Evolutionary conservation across 2,329 filamentous ascomycete species (phyloP), one percentile per base, ranked within the genome.

Genomic region (Phyllosticta citriasiana): DNA sequence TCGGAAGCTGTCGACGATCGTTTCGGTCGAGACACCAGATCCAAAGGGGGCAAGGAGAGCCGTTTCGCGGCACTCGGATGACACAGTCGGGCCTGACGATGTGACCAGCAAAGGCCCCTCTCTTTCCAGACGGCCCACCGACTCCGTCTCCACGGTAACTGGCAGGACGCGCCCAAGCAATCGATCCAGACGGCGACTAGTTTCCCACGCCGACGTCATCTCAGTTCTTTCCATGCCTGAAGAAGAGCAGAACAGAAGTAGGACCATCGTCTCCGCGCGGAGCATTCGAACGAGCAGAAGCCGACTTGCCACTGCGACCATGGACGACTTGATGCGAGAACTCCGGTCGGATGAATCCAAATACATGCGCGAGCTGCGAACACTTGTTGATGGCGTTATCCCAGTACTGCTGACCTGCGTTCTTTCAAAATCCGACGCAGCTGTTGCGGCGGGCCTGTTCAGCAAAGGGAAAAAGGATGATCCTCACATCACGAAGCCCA

Each of bases 341-440:
- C 85, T 99, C 64, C 80, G 84, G 10, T 83, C 88, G 4, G 94
- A 97, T 67, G 94, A 99, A 73, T 78, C 83, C 53, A 88, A 94
- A 66, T 99, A 97, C 70, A 87, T 88, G 74, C 84, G 92, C 60
- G 94, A 99, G 74, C 81, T 99, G 33, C 91, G 91, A 70, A 97
- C 94, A 0, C 77, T 99, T 33, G 92, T 97, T 7, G 92, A 96
- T 67, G 94, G 94, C 61, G 93, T 99, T 24, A 89, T 99, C 61
- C 94, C 94, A 0, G 93, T 97, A 2, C 81, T 99, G 1, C 78
- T 99, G 57, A 90, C 87, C 9, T 90, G 91, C 65, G 89, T 96
- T 8, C 82, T 97, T 12, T 88, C 86, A 9, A 85, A 88, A 63
- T 85, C 85, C 1, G 83, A 86, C 64, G 82, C 83, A 6, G 82